Base-by-base conservation (phyloP, 2,329 filamentous ascomycete species). In the Aspergillus sp. region DNA sequence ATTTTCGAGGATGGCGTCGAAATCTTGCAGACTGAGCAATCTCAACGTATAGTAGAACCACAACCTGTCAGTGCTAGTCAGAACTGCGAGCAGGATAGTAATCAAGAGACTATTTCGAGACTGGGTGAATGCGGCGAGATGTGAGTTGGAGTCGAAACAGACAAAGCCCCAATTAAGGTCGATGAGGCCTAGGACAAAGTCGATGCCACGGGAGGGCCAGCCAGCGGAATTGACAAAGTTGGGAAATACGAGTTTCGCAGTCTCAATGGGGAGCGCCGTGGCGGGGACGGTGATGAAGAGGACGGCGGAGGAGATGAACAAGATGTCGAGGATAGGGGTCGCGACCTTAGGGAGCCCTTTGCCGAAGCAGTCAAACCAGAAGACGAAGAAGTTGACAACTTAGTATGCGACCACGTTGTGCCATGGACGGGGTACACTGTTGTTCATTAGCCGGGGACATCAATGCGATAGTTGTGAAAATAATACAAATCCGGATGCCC, bases 171-270 rank as follows among this genome's bases (percentile, higher is more conserved):
- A 80, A 58, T 79, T 79, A 16, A 74, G 73, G 57, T 78, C 79
- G 52, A 80, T 75, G 5, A 80, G 68, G 26, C 79, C 79, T 47
- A 79, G 74, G 42, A 81, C 74, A 64, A 80, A 80, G 17, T 76
- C 76, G 42, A 81, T 75, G 19, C 76, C 77, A 53, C 71, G 68
- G 42, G 71, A 64, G 9, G 60, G 51, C 77, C 76, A 80, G 19
- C 75, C 78, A 0, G 76, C 79, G 53, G 74, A 75, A 63, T 80
- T 82, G 65, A 76, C 74, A 58, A 80, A 80, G 36, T 72, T 78
- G 1, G 75, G 73, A 58, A 80, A 81, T 56, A 81, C 79, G 61
- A 80, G 80, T 19, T 71, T 67, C 49, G 76, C 73, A 33, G 70
- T 65, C 49, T 77, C 70, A 54, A 78, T 73, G 1, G 69, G 71